A percentile compares a stretch with the other conserved stretches of the same genome.
Conservation (phyloP, 306 rosid genomes). For the Purshia tridentata region DNA sequence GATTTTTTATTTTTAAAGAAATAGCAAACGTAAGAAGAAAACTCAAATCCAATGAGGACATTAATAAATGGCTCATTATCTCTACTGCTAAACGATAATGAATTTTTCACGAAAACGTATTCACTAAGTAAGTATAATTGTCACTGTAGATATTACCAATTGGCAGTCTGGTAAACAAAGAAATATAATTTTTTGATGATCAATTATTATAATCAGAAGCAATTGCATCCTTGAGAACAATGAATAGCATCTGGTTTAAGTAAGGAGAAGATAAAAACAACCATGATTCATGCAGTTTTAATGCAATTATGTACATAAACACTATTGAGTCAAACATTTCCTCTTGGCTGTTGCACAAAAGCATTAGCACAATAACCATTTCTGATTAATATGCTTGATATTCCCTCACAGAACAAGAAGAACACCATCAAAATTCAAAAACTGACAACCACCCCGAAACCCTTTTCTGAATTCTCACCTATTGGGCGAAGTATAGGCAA, state of each 20-base stretch:
- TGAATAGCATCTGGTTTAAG: neutral
- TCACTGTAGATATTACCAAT: neutral
- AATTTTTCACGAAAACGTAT: neutral
- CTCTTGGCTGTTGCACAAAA: too few species aligned
- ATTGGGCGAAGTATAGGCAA: slow-evolving; percentile 75
- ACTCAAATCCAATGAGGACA: neutral
- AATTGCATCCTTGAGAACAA: neutral
- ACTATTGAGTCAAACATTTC: too few species aligned
- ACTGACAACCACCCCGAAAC: neutral
- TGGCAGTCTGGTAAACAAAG: neutral
- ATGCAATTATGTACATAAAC: too few species aligned
- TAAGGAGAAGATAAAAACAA: neutral
- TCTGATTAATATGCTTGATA: too few species aligned
- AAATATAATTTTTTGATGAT: neutral
- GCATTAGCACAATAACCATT: too few species aligned
- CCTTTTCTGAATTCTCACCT: slow-evolving; percentile 41
- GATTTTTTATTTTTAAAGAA: neutral
- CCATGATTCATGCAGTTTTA: neutral
- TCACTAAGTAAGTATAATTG: too few species aligned
- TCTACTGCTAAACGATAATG: neutral
- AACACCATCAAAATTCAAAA: neutral
- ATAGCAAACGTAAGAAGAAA: neutral
- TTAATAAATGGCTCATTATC: neutral
- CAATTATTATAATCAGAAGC: neutral
- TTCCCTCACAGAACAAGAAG: neutral